These are phyloP conservation scores for Mariannaea elegans DNA, from an alignment of 2,329 filamentous ascomycete species.

Conservation along the genomic window DNA sequence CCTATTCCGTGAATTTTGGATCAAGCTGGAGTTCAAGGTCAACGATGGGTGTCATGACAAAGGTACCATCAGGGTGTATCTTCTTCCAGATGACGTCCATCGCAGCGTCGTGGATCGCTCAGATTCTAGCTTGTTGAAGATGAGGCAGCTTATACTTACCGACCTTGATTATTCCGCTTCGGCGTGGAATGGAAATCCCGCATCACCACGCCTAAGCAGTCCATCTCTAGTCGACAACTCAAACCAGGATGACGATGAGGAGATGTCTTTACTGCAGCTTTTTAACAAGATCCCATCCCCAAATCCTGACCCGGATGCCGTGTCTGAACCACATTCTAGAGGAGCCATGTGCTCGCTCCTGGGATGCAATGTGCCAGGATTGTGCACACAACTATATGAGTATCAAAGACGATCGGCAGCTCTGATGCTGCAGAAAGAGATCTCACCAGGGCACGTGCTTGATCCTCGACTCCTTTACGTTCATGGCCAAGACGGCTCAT, in stretches of 20 bases:
- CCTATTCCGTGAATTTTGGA: constrained; percentile 53
- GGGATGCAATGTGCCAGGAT: constrained; percentile 60
- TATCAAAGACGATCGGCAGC: constrained; percentile 86
- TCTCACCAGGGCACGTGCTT: constrained; percentile 67
- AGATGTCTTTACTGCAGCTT: constrained; percentile 69
- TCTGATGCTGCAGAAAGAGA: constrained; percentile 84
- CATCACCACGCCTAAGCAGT: constrained; percentile 12
- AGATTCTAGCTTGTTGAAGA: constrained; percentile 53
- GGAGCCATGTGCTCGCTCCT: constrained; percentile 66
- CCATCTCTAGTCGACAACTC: constrained; percentile 12
- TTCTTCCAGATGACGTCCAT: constrained; percentile 73
- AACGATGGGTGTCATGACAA: constrained; percentile 24
- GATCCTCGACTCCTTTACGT: constrained; percentile 77
- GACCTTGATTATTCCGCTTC: constrained; percentile 63
- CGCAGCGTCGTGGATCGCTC: constrained; percentile 61
- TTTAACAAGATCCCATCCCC: constrained; percentile 81
- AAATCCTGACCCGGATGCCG: constrained; percentile 58
- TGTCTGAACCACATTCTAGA: constrained; percentile 60
- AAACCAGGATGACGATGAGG: constrained; percentile 39
- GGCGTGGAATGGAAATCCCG: constrained; percentile 62
- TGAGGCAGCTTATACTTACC: constrained; percentile 58
- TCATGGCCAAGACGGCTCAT: constrained; percentile 65
- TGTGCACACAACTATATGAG: constrained; percentile 73
- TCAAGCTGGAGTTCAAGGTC: constrained; percentile 52
- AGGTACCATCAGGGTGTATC: constrained; percentile 62